Evolutionary conservation across 148 eudicot species (phyloP).

Genomic region (Camellia granthamiana): DNA sequence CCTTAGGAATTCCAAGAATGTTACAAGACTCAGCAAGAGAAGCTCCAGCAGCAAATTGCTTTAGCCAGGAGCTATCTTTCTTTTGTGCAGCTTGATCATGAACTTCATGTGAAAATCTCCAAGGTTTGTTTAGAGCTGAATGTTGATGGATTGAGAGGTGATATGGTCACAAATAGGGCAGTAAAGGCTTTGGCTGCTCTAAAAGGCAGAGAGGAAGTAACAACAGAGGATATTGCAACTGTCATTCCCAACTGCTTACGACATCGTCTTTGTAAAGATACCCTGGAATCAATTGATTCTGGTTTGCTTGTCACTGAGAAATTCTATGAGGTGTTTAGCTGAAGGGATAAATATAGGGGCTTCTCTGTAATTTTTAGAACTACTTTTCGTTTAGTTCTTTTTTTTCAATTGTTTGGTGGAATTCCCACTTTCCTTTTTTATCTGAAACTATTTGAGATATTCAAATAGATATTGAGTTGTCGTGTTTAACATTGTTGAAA

Average conservation of each 20-base stretch:
- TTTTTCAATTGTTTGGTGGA: neutral
- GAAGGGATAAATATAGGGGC: conserved; percentile 20
- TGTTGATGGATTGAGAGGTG: conserved; percentile 93
- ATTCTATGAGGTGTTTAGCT: conserved; percentile 81
- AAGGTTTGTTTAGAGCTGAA: conserved; percentile 88
- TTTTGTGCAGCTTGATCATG: conserved; percentile 71
- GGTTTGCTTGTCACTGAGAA: conserved; percentile 92
- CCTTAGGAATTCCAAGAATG: conserved; percentile 71
- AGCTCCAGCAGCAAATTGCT: conserved; percentile 65
- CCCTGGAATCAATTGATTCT: conserved; percentile 83
- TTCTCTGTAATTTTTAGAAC: conserved; percentile 17
- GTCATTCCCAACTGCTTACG: too few relatives aligned
- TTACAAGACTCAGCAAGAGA: conserved; percentile 69
- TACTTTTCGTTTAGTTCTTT: neutral
- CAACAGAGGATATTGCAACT: too few relatives aligned
- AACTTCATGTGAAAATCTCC: too few relatives aligned
- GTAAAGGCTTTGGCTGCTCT: too few relatives aligned
- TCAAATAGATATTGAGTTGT: neutral
- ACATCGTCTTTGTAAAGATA: too few relatives aligned
- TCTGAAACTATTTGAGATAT: neutral
- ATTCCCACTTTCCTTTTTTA: neutral
- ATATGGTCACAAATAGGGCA: conserved; percentile 86
- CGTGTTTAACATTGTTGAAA: neutral
- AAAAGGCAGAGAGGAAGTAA: too few relatives aligned
- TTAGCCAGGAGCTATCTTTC: conserved; percentile 61